Percentiles rank a stretch among this genome's conserved stretches.
These are phyloP conservation scores for Neocallimastix lanati DNA, from an alignment of 192 early-diverging fungal species.

Conservation along the genomic window DNA sequence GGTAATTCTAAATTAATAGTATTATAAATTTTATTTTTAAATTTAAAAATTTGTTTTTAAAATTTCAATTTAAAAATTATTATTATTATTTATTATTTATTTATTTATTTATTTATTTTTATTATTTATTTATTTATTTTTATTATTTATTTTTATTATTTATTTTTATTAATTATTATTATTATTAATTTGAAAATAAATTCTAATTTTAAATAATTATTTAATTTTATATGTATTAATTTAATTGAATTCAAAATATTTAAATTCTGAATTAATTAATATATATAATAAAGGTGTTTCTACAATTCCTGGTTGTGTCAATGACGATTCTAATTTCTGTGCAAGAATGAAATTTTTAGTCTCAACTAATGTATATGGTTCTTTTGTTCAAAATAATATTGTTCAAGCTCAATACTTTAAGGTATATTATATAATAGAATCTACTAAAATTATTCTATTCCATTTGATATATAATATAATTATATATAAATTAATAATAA, in stretches of 20 bases:
- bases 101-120: too few relatives aligned
- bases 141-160: too few relatives aligned
- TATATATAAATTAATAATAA: too few relatives aligned
- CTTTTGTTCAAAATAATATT: conserved; percentile 62
- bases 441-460: too few relatives aligned
- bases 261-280: background rate
- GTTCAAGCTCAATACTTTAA: conserved; percentile 94
- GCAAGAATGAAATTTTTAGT: conserved; percentile 57
- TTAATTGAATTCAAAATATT: too few relatives aligned
- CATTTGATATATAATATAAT: too few relatives aligned
- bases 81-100: too few relatives aligned
- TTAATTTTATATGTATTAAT: too few relatives aligned
- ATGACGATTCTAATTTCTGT: conserved; percentile 33
- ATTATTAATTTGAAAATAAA: too few relatives aligned
- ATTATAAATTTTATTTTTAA: background rate
- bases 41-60: background rate
- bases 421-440: conserved; percentile 15
- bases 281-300: conserved; percentile 28
- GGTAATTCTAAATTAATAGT: conserved; percentile 13
- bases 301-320: conserved; percentile 58
- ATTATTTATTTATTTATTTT: too few relatives aligned
- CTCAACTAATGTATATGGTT: conserved; percentile 58
- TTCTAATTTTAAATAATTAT: too few relatives aligned
- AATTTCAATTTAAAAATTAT: background rate
- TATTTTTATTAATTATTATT: too few relatives aligned